Base-by-base conservation (phyloP, 306 rosid genomes). In the Pterocarpus santalinus region DNA sequence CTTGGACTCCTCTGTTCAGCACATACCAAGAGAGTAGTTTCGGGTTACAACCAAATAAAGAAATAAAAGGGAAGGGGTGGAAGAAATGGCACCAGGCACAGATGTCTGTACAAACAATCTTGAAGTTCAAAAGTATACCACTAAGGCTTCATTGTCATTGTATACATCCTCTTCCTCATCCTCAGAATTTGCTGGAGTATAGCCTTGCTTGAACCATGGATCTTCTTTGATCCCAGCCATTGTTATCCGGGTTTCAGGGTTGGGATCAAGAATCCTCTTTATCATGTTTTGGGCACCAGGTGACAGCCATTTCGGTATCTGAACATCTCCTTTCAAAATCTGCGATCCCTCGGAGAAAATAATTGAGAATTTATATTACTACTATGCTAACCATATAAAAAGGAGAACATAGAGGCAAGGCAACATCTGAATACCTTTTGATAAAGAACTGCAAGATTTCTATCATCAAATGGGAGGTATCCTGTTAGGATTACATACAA, bases 381-480 rank as follows among this genome's bases (percentile, higher is more conserved):
- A 38, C 30, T 32, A 28, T 33, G 65, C 30, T 33, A 32, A 32
- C 2, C 36, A 52, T 22, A 28, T 33, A 35, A 78, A 51, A 57
- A 73, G 30, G 73, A 72, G 57, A 80, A 66, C 32, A 36, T 52
- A 41, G 17, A 35, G 67, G 43, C 30, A 62, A 65, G 8, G 6
- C 39, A 68, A 13, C 34, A 72, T 51, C 7, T 39, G 66, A 73
- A 77, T 84, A 95, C 99, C 97, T 88, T 95, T 43, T 95, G 97
- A 73, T 93, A 95, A 32, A 95, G 97, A 79, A 95, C 97, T 44
- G 91, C 95, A 11, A 95, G 91, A 86, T 95, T 95, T 83, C 98
- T 86, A 68, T 95, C 98, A 75, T 95, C 96, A 33, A 95, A 95
- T 33, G 99, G 99, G 30, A 95, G 91, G 76, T 82, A 79, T 83